Evolutionary conservation across 2,329 filamentous ascomycete genomes (phyloP), one percentile per base, ranked within the genome.

Genomic region (Aureobasidium leucospermi): DNA sequence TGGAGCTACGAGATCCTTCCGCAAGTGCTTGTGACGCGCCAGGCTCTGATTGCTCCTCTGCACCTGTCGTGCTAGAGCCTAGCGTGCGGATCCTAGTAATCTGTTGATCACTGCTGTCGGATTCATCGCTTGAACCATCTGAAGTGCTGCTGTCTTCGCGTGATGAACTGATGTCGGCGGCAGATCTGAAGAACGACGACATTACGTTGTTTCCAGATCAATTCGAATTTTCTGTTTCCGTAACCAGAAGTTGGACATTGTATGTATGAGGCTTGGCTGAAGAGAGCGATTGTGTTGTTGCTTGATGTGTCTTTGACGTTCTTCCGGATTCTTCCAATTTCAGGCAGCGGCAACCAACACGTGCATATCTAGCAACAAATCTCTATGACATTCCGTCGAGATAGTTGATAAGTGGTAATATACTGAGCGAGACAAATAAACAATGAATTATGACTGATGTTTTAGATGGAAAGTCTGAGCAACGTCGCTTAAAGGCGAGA

Each of bases 101-200:
- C 13, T 36, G 47, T n/a, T 47, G 31, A n/a, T 41, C 48, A 11
- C 32, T 53, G 49, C 39, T 45, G 10, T 46, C 31, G 7, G 48
- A 60, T 11, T 60, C 45, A 9, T 52, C 59, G 38, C 41, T 58
- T 4, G 45, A 52, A 28, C 59, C 55, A 34, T 58, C 41, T 13
- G 52, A 47, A 13, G 59, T 58, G 38, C 46, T 58, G 38, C 46
- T 59, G 49, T 59, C 49, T 28, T 61, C 55, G 28, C 46, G 34
- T 10, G 61, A 63, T 31, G 46, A 60, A 39, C 61, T 63, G 32
- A 61, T 59, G 31, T 63, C 61, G 32, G 49, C 57, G 9, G 61
- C 59, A 10, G 61, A 60, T 29, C 61, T 49, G 59, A 63, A 63
- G 42, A 63, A 63, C 2, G 61, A 61, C 23, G 61, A 63, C 61